Base-by-base conservation (phyloP, 208 protist genomes). In the Trypanosoma scelopori region DNA sequence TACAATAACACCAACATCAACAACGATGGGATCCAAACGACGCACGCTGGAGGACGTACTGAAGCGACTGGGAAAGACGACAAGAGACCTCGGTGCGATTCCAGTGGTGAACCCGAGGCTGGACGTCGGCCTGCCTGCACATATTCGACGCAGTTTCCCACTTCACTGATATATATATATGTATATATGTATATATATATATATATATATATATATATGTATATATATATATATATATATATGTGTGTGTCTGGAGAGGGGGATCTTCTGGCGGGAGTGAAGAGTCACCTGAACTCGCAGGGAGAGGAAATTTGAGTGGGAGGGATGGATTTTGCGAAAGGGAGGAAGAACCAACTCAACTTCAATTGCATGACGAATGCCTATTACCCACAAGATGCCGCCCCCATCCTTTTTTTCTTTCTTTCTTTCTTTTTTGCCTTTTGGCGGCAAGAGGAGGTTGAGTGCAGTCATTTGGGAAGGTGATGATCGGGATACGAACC, bases 21-120 rank as follows among this genome's bases (percentile, higher is more conserved):
- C 46, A 70, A 69, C 47, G 23, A 74, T 66, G 69, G 78, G 72
- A 2, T 61, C 68, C 23, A 86, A 81, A 62, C 84, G 91, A 4
- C 81, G 91, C 28, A 96, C 91, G n/a, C 75, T 96, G 23, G 85
- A 89, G 18, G 91, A 96, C 50, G 88, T 96, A 50, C 78, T 96
- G 53, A 76, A 76, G 37, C 76, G 85, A 27, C 55, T 96, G 18
- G 87, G 87, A 23, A 94, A 94, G 74, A 91, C 91, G 28, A 65
- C 82, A 11, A 81, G 79, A 32, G 88, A 94, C 65, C 70, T 96
- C 9, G 91, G 91, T 39, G 75, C 84, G 15, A 65, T 96, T 46
- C 91, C 82, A 43, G 75, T 96, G 35, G 87, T 85, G 51, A 93
- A 96, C 64, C 75, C 88, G 25, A 75, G 87, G 16, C 78, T 96